Conservation (phyloP, 345 rosid genomes). For the Eucalyptus polybractea region DNA sequence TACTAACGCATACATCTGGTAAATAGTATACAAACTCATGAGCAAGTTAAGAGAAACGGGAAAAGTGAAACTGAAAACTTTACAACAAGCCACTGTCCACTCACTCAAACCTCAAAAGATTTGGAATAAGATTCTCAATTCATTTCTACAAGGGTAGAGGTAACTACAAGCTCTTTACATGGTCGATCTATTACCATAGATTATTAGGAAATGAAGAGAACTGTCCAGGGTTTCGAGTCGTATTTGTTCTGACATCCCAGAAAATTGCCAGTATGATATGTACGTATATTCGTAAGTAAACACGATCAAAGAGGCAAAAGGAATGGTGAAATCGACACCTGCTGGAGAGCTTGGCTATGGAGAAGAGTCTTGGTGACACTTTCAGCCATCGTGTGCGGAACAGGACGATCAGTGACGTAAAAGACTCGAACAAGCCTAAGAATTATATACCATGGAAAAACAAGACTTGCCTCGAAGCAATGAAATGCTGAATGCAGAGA, state of each 20-base stretch:
- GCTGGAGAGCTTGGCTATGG: constrained; percentile 4
- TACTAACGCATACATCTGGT: not conserved
- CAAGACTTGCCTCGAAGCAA: not conserved
- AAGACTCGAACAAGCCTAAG: not conserved
- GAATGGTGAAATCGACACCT: not conserved
- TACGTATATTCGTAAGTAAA: not conserved
- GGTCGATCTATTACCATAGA: not conserved
- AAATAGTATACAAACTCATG: not conserved
- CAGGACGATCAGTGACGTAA: not conserved
- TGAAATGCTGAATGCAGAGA: not conserved
- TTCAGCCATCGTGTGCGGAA: not conserved
- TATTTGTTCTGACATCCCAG: not conserved
- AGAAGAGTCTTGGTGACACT: constrained; percentile 1
- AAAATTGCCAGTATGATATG: too few relatives aligned
- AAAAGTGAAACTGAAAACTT: not conserved
- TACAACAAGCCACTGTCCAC: not conserved
- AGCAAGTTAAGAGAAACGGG: too few relatives aligned
- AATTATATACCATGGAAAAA: not conserved
- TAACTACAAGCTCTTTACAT: not conserved
- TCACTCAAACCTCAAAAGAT: not conserved
- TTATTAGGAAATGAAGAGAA: not conserved
- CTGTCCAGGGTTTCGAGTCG: not conserved
- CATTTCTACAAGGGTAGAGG: not conserved
- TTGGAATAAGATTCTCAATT: not conserved
- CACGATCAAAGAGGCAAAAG: not conserved